These are phyloP conservation scores for Talaromyces nanjingensis DNA, from an alignment of 495 filamentous ascomycete genomes.

Conservation along the genomic window DNA sequence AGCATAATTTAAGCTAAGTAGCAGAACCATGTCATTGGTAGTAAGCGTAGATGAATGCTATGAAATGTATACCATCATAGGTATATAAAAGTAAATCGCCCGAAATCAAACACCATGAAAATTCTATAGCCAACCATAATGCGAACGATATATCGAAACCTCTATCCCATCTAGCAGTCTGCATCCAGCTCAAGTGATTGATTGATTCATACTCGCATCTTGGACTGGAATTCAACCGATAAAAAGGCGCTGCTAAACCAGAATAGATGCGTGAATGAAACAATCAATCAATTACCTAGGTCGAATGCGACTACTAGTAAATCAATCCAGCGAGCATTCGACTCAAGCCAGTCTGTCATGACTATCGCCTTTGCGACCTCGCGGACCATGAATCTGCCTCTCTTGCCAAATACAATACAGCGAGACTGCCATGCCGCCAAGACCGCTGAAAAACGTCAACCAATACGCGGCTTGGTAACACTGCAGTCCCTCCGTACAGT, in stretches of 20 bases:
- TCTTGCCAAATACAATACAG: constrained; percentile 75
- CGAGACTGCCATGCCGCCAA: constrained; percentile 60
- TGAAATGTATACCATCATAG: background rate
- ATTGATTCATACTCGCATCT: no score
- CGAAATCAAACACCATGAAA: background rate
- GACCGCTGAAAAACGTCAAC: constrained; percentile 69
- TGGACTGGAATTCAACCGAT: no score
- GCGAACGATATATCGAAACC: background rate
- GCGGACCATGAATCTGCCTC: constrained; percentile 23
- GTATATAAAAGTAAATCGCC: background rate
- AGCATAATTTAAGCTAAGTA: no score
- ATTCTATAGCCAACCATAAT: background rate
- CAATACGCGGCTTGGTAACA: constrained; percentile 82
- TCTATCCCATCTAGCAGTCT: background rate
- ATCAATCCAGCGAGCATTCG: background rate
- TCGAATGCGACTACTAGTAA: background rate
- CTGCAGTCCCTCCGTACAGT: constrained; percentile 70
- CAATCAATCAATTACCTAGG: no score
- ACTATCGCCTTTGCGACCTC: constrained; percentile 25
- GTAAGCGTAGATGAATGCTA: background rate
- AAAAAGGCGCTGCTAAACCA: no score
- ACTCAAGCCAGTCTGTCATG: constrained; percentile 12
- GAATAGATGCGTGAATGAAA: no score
- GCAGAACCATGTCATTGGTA: background rate
- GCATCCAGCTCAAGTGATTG: background rate